Evolutionary conservation across 2,329 filamentous ascomycete genomes (phyloP).

Genomic region (Hypoxylon sp.): DNA sequence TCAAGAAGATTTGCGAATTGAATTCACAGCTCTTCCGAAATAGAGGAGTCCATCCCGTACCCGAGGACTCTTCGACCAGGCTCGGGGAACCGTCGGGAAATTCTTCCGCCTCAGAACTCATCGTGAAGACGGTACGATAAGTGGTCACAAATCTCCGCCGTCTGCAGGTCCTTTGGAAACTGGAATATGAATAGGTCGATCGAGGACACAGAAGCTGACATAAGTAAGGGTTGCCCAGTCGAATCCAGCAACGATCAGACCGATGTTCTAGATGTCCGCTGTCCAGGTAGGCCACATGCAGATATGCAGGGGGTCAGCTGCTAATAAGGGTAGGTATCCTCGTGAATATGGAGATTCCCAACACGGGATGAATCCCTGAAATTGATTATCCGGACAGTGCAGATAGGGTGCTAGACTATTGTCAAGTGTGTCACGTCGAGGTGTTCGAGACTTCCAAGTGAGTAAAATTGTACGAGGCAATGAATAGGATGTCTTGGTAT

Average conservation of each 20-base stretch:
- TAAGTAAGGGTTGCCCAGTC: conserved; percentile 23
- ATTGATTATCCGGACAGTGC: conserved; percentile 11
- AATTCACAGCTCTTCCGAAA: conserved; percentile 74
- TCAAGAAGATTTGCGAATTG: conserved; percentile 71
- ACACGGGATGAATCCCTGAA: neutral
- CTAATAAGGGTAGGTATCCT: conserved; percentile 41
- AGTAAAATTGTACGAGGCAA: conserved; percentile 19
- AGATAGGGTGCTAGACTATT: conserved; percentile 9
- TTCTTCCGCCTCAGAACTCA: conserved; percentile 57
- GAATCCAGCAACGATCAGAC: conserved; percentile 26
- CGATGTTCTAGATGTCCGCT: conserved; percentile 38
- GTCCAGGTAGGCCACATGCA: conserved; percentile 35
- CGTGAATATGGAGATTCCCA: conserved; percentile 14
- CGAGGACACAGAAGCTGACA: conserved; percentile 30
- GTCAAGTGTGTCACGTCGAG: conserved; percentile 21
- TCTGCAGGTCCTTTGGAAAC: conserved; percentile 29
- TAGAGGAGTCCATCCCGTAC: conserved; percentile 67
- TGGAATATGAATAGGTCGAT: conserved; percentile 33
- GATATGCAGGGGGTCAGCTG: conserved; percentile 36
- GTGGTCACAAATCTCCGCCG: conserved; percentile 31
- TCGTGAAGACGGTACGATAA: conserved; percentile 39
- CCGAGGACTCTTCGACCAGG: conserved; percentile 56
- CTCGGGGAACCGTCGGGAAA: conserved; percentile 54
- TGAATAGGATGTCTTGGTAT: conserved; percentile 16
- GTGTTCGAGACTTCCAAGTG: conserved; percentile 26